phyloP scores from a whole-genome alignment of 2,329 filamentous ascomycete genomes.

The Ophiostoma angusticollis region DNA sequence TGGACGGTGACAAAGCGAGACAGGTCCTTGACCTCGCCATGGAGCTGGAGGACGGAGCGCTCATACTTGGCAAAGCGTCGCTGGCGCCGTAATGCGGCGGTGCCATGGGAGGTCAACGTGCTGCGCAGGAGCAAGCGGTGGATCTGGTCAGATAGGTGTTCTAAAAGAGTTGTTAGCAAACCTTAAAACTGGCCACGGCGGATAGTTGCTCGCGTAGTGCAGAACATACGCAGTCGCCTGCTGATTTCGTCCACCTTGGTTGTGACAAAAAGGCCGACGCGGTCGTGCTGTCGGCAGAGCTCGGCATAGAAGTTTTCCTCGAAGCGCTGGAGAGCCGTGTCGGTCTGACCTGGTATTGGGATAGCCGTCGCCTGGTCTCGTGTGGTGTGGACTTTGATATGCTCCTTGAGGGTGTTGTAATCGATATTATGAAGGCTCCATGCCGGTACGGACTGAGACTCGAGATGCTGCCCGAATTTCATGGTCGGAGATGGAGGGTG shows the following conservation, averaged over 20 bases:
- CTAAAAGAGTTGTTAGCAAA: slow-evolving; percentile 19
- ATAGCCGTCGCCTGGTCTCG: slow-evolving; percentile 56
- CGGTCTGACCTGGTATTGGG: slow-evolving; percentile 59
- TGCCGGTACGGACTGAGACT: slow-evolving; percentile 65
- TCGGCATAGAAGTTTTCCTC: slow-evolving; percentile 60
- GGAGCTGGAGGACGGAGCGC: slow-evolving; percentile 41
- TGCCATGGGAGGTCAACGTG: slow-evolving; percentile 21
- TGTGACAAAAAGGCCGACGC: slow-evolving; percentile 63
- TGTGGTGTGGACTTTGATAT: slow-evolving; percentile 71
- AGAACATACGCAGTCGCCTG: slow-evolving; percentile 48
- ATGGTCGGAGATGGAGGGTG: slow-evolving; percentile 28
- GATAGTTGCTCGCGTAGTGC: background rate
- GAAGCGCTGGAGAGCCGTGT: slow-evolving; percentile 46
- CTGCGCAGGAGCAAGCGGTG: slow-evolving; percentile 34
- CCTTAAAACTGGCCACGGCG: background rate
- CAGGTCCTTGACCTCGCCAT: slow-evolving; percentile 58
- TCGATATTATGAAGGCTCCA: slow-evolving; percentile 81
- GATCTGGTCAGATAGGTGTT: slow-evolving; percentile 35
- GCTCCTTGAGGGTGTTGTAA: slow-evolving; percentile 74
- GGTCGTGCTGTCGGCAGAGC: slow-evolving; percentile 61
- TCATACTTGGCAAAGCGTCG: slow-evolving; percentile 42
- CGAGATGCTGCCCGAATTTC: slow-evolving; percentile 67
- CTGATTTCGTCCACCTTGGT: slow-evolving; percentile 72
- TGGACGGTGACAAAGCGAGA: slow-evolving; percentile 63
- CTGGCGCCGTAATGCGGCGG: slow-evolving; percentile 32